Evolutionary conservation across 2,329 filamentous ascomycete species (phyloP).

Genomic region (Cytospora piceae): DNA sequence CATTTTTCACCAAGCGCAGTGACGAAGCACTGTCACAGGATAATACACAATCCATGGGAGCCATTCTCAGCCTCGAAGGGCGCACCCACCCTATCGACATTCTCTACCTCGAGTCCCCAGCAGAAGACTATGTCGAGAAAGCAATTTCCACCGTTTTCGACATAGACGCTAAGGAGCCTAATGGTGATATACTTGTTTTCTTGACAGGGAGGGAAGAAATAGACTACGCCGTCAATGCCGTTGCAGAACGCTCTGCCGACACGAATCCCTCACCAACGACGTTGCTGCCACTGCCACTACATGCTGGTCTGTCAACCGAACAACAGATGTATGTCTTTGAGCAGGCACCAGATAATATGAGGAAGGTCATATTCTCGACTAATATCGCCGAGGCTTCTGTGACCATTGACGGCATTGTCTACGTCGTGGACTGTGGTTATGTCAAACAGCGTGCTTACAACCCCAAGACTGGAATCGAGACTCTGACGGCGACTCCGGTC

Average conservation of each 20-base stretch:
- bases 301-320: slow-evolving; percentile 85
- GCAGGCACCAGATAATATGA: slow-evolving; percentile 74
- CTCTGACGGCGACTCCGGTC: slow-evolving; percentile 77
- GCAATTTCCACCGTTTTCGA: slow-evolving; percentile 83
- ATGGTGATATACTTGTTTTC: slow-evolving; percentile 90
- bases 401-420: slow-evolving; percentile 89
- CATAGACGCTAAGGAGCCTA: slow-evolving; percentile 78
- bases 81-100: slow-evolving; percentile 87
- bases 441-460: slow-evolving; percentile 89
- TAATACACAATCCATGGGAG: slow-evolving; percentile 43
- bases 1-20: slow-evolving; percentile 66
- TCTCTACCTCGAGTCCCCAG: slow-evolving; percentile 76
- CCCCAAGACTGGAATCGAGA: slow-evolving; percentile 83
- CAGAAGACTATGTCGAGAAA: slow-evolving; percentile 85
- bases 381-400: slow-evolving; percentile 97
- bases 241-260: slow-evolving; percentile 71
- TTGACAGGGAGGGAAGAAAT: slow-evolving; percentile 94
- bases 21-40: slow-evolving; percentile 43
- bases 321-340: slow-evolving; percentile 97
- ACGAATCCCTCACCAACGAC: slow-evolving; percentile 62
- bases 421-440: slow-evolving; percentile 88
- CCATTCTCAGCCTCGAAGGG: slow-evolving; percentile 84
- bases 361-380: slow-evolving; percentile 91
- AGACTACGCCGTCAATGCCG: slow-evolving; percentile 76
- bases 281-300: slow-evolving; percentile 77